Evolutionary conservation across 768 basidiomycete species (phyloP).

Genomic region (Chalciporus sphaerocephalus): DNA sequence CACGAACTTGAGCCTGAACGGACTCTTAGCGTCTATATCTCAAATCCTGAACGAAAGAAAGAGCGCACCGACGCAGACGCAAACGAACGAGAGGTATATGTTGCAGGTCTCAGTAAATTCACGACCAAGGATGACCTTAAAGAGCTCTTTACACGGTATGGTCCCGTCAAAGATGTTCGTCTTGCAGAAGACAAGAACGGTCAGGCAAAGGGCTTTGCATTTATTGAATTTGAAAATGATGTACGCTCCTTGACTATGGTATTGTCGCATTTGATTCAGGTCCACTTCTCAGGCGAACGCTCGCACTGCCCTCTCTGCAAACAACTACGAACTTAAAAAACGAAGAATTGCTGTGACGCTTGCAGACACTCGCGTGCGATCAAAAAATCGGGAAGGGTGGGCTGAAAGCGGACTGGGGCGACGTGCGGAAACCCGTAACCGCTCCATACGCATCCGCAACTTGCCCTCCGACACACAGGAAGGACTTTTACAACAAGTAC

Average conservation of each 20-base stretch:
- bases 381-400: slow-evolving; percentile 41
- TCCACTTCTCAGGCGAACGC: slow-evolving; percentile 56
- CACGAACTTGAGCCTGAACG: slow-evolving; percentile 68
- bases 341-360: slow-evolving; percentile 87
- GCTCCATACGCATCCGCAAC: slow-evolving; percentile 72
- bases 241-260: slow-evolving; percentile 36
- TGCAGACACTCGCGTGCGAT: slow-evolving; percentile 65
- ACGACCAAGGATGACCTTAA: slow-evolving; percentile 73
- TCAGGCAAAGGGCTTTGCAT: slow-evolving; percentile 80
- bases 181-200: slow-evolving; percentile 70
- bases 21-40: slow-evolving; percentile 73
- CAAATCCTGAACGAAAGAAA: slow-evolving; percentile 86
- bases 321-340: slow-evolving; percentile 85
- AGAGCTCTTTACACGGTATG: slow-evolving; percentile 81
- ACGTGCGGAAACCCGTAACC: slow-evolving; percentile 53
- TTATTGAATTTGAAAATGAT: slow-evolving; percentile 85
- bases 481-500: slow-evolving; percentile 81
- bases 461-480: slow-evolving; percentile 81
- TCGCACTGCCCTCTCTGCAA: slow-evolving; percentile 64
- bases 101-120: slow-evolving; percentile 79
- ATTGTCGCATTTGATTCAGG: slow-evolving; percentile 1
- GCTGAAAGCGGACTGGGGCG: slow-evolving; percentile 56
- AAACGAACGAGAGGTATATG: slow-evolving; percentile 79
- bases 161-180: slow-evolving; percentile 75
- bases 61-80: slow-evolving; percentile 86